Conservation (phyloP, 208 protist genomes). For the Acanthamoeba polyphaga region DNA sequence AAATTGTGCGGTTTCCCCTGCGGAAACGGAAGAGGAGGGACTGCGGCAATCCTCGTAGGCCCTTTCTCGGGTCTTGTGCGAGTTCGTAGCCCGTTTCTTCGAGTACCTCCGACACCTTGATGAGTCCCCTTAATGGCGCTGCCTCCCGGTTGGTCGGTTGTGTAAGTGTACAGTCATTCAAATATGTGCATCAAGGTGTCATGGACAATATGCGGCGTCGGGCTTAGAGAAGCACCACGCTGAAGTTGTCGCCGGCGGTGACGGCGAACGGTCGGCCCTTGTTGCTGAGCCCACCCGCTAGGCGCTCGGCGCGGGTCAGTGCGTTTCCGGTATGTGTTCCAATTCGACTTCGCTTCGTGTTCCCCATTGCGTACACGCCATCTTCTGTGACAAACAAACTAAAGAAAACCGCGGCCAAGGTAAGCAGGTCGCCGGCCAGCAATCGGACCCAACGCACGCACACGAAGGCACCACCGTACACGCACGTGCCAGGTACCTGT, state of each 20-base stretch:
- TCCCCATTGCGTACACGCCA: not conserved
- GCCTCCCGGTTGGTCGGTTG: not conserved
- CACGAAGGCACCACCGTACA: not conserved
- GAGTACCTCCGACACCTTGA: not conserved
- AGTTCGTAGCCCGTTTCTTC: not conserved
- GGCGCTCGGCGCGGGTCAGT: not conserved
- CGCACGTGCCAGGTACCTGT: not conserved
- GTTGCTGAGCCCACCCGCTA: not conserved
- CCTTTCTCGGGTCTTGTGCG: not conserved
- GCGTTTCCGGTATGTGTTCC: not conserved
- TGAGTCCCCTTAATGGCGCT: not conserved
- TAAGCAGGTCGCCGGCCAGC: not conserved
- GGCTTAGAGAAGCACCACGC: conserved; percentile 3
- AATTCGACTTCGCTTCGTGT: not conserved
- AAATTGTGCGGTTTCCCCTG: not conserved
- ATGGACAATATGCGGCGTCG: too few relatives aligned
- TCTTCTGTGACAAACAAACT: conserved; percentile 45
- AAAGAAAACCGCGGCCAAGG: too few relatives aligned
- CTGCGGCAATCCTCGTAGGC: not conserved
- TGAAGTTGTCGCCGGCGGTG: conserved; percentile 24
- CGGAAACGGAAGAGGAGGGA: not conserved
- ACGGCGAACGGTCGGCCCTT: conserved; percentile 2
- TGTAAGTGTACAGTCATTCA: not conserved
- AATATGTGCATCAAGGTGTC: not conserved
- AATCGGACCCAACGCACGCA: too few relatives aligned